These are phyloP conservation scores for Colletotrichum gloeosporioides DNA, from an alignment of 2,329 filamentous ascomycete genomes.

Conservation along the genomic window DNA sequence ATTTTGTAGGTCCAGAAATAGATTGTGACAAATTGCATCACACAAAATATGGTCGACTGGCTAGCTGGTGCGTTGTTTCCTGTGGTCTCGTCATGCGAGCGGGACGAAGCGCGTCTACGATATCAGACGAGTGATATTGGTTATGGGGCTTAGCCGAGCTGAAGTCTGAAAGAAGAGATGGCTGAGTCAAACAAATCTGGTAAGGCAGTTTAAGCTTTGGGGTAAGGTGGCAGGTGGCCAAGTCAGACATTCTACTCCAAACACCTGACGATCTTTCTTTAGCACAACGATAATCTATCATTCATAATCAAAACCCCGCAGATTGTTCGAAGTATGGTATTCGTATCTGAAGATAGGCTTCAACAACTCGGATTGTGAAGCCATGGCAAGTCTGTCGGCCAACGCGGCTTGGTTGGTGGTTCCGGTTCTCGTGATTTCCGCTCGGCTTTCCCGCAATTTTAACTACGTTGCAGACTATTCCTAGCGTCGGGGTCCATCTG, in stretches of 20 bases:
- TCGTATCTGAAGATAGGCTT: neutral
- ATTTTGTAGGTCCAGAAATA: neutral
- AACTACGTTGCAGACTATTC: neutral
- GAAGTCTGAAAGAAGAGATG: neutral
- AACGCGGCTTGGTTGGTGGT: neutral
- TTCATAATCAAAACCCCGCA: neutral
- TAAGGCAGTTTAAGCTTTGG: neutral
- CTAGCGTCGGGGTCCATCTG: constrained; percentile 2
- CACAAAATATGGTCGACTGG: neutral
- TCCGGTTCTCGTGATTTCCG: neutral
- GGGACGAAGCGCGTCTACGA: neutral
- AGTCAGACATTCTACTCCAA: neutral
- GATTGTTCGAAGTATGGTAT: neutral
- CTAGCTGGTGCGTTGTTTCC: neutral
- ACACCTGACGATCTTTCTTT: neutral
- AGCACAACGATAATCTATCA: neutral
- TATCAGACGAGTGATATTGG: neutral
- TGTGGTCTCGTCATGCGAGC: neutral
- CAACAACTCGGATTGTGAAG: neutral
- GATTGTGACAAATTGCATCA: neutral
- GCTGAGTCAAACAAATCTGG: neutral
- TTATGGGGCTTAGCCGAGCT: neutral
- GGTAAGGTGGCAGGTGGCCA: neutral
- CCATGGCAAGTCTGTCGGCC: neutral
- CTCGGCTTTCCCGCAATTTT: constrained; percentile 4